Base-by-base conservation (phyloP, 2,329 filamentous ascomycete genomes). In the Aspergillus latus region DNA sequence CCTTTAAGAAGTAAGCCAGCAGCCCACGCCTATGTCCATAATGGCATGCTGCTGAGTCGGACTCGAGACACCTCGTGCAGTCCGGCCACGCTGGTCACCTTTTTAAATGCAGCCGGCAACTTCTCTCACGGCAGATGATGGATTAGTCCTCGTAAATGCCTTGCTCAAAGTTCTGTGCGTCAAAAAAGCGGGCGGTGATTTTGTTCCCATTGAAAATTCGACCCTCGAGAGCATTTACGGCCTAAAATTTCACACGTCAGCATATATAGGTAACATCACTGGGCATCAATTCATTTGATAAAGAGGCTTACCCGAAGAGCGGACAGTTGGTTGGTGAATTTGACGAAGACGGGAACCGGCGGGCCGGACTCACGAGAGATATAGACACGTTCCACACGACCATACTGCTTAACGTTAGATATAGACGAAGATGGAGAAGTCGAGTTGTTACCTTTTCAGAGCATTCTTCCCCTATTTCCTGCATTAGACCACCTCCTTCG, bases 391-490 rank as follows among this genome's bases (percentile, higher is more conserved):
- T 95, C 89, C 4, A 96, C 88, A 44, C 85, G 83, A 13, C 92
- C 92, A 70, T 96, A 96, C 85, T 91, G 55, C n/a, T 15, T 8
- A 15, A 57, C 9, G 42, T 60, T 42, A 58, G 56, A 30, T 48
- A 52, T 15, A 26, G 21, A 46, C 29, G 13, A 6, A 49, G 47
- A 3, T 13, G 48, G 30, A 21, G 32, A 43, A 15, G 26, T 28
- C 8, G 21, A 36, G 26, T 11, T 21, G 69, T 62, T 68, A 87
- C 84, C 81, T 92, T 92, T 62, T 90, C 85, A 49, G 87, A 87
- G 73, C 95, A 97, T 70, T 96, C 90, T 68, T 97, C 90, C 5
- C 94, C 94, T 73, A 99, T 97, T 72, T 97, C 92, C 76, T 97
- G 93, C 64, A 93, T 87, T 49, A 99, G 77, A 11, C 82, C 82